Evolutionary conservation across 331 rosid genomes (phyloP).

Genomic region (Malus hybrid): DNA sequence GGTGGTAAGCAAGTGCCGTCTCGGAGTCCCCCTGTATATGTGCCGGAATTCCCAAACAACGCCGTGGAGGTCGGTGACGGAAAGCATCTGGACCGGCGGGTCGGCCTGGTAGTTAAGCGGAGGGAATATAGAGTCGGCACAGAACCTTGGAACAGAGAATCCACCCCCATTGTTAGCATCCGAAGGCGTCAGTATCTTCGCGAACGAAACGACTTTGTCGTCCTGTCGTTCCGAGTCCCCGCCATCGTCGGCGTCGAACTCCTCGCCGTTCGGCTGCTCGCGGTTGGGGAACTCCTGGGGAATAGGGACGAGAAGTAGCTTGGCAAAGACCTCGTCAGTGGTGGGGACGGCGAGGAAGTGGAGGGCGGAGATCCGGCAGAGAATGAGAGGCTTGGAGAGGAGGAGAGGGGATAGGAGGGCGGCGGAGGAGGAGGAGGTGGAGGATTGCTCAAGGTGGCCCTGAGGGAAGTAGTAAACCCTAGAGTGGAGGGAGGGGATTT

Average conservation of each 20-base stretch:
- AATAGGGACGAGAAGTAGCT: constrained; percentile 43
- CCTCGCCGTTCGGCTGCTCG: neutral
- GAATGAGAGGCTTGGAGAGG: constrained; percentile 26
- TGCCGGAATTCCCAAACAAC: constrained; percentile 58
- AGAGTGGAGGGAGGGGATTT: constrained; percentile 44
- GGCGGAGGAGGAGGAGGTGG: constrained; percentile 23
- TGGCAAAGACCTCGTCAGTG: constrained; percentile 61
- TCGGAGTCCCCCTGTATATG: constrained; percentile 70
- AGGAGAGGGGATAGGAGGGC: constrained; percentile 19
- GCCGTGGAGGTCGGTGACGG: constrained; percentile 57
- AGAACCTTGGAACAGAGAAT: constrained; percentile 67
- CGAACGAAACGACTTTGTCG: constrained; percentile 31
- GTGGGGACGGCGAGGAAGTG: constrained; percentile 39
- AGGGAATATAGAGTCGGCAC: constrained; percentile 69
- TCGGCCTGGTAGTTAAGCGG: constrained; percentile 41
- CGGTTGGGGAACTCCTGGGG: neutral
- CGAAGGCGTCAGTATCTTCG: constrained; percentile 63
- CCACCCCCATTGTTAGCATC: constrained; percentile 91
- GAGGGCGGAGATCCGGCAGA: constrained; percentile 27
- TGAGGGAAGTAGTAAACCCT: constrained; percentile 80
- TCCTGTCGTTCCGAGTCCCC: neutral
- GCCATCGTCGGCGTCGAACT: neutral
- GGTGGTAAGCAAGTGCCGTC: constrained; percentile 71
- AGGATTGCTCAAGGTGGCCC: constrained; percentile 55
- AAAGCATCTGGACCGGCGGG: constrained; percentile 58